Evolutionary conservation across 2,329 filamentous ascomycete species (phyloP).

Genomic region (Neopestalotiopsis sp.): DNA sequence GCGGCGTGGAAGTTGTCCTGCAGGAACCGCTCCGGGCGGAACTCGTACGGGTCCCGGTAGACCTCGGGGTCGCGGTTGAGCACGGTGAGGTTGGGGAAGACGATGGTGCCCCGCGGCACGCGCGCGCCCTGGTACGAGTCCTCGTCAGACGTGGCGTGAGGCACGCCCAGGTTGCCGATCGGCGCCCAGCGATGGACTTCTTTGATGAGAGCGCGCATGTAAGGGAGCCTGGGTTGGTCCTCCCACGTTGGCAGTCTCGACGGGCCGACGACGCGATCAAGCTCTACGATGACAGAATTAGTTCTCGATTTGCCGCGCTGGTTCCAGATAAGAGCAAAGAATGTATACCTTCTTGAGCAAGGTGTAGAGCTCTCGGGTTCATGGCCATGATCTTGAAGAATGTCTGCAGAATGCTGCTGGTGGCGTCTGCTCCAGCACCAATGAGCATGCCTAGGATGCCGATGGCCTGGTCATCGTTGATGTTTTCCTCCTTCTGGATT

Average conservation of each 20-base stretch:
- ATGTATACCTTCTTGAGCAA: slow-evolving; percentile 7
- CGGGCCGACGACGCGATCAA: slow-evolving; percentile 11
- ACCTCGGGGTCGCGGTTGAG: neutral
- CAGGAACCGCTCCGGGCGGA: slow-evolving; percentile 6
- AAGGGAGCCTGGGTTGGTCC: slow-evolving; percentile 6
- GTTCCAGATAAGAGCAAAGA: neutral
- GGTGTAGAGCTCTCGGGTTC: neutral
- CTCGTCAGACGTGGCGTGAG: slow-evolving; percentile 2
- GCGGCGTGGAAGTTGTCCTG: slow-evolving; percentile 1
- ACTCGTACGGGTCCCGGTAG: slow-evolving; percentile 3
- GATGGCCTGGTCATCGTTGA: neutral
- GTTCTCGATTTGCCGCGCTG: neutral
- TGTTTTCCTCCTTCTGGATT: neutral
- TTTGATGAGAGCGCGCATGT: slow-evolving; percentile 10
- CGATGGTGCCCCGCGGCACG: slow-evolving; percentile 9
- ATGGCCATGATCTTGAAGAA: slow-evolving; percentile 9
- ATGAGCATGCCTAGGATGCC: neutral
- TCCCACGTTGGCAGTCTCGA: slow-evolving; percentile 8
- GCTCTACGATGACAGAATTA: slow-evolving; percentile 3
- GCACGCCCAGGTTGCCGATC: neutral
- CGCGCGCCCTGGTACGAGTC: slow-evolving; percentile 4
- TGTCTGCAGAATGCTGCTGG: neutral
- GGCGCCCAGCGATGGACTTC: slow-evolving; percentile 6
- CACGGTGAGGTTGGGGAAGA: slow-evolving; percentile 2
- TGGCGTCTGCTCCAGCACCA: slow-evolving; percentile 8